phyloP scores from a whole-genome alignment of 305 asterid genomes.

The Solanum chacoense region DNA sequence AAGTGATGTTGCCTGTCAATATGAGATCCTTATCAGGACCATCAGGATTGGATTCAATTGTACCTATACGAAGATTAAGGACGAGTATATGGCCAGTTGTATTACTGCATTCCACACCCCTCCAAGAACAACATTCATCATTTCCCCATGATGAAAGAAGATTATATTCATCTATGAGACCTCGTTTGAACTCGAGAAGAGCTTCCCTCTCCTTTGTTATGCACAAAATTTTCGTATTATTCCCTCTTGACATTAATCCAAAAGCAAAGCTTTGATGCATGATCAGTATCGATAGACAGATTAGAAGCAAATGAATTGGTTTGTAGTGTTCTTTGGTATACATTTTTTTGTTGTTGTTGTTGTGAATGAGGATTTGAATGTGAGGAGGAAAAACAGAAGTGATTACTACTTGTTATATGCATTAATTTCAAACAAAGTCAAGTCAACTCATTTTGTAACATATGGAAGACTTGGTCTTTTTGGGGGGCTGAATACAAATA shows the following conservation, averaged over 20 bases:
- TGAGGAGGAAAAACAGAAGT: background rate
- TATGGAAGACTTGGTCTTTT: background rate
- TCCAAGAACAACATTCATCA: conserved; percentile 17
- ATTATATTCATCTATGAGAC: conserved; percentile 6
- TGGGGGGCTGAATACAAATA: too few species aligned
- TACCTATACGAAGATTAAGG: background rate
- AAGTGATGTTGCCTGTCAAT: conserved; percentile 10
- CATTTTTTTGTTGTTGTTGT: background rate
- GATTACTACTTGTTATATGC: background rate
- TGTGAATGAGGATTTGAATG: background rate
- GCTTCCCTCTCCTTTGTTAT: conserved; percentile 14
- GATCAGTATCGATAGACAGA: background rate
- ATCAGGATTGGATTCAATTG: background rate
- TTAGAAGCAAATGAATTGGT: background rate
- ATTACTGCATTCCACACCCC: conserved; percentile 15
- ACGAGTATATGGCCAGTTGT: conserved; percentile 6
- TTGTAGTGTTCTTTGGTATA: background rate
- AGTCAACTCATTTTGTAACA: background rate
- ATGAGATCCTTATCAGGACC: background rate
- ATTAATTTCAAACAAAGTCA: background rate
- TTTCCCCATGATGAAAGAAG: conserved; percentile 13
- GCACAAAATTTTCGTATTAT: conserved; percentile 1
- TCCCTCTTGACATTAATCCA: background rate
- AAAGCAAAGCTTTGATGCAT: background rate
- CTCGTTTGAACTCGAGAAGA: conserved; percentile 16